Evolutionary conservation across 1,284 basidiomycete genomes (phyloP), one percentile per base, ranked within the genome.

Genomic region (Moniliophthora roreri): DNA sequence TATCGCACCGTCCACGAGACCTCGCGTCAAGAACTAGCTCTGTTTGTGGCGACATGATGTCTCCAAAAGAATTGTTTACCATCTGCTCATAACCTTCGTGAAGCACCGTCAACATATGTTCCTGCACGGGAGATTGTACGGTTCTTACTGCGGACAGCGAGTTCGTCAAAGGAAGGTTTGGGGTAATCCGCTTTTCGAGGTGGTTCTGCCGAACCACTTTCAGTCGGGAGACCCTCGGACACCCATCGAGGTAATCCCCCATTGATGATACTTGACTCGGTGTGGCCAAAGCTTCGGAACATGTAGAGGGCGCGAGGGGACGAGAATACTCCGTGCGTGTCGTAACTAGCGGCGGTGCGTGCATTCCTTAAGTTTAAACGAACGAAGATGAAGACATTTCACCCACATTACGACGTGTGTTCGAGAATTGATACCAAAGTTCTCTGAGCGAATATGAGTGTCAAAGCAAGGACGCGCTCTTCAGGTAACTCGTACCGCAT

Each of bases 21-120:
- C 96, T 84, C 23, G 95, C 95, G 66, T 98, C 96, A 6, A 99
- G 76, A 1, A 98, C 87, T 18, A 95, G 69, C 61, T 91, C 88
- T 11, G 81, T 77, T 40, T 71, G 63, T 11, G 76, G 68, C 20
- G 69, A 71, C 1, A 72, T 63, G 1, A 75, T 75, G 47, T 81
- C 74, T 47, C 77, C 69, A 35, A 61, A 51, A 0, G 89, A 78
- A 68, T 97, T 98, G 21, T 76, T 69, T 1, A 92, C 84, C 58
- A 98, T 84, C 63, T 96, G 81, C 42, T 91, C 82, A 66, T 97
- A 98, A 57, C 78, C 93, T 94, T 61, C 16, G n/a, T 49, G 54
- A n/a, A 66, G 47, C 55, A n/a, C n/a, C n/a, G 42, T 54, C 58
- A 20, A 59, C 54, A 34, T 49, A 45, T 56, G 57, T 58, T 55